Evolutionary conservation across 176 grass and related monocot genomes (phyloP).

Genomic region (Paspalum notatum): DNA sequence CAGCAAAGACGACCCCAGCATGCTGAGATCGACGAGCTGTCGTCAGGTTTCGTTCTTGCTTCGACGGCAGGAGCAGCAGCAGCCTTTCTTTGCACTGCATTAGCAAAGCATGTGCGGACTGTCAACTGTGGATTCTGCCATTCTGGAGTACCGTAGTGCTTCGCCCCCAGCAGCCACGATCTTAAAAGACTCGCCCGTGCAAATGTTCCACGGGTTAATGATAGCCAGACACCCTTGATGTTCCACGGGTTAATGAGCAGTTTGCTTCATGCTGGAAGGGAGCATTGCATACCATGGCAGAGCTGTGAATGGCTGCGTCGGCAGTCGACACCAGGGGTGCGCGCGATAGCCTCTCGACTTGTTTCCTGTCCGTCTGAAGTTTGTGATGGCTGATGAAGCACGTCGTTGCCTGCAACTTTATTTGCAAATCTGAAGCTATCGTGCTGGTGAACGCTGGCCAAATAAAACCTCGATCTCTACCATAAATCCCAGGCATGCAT

Average conservation of each 20-base stretch:
- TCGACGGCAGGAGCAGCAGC: not conserved
- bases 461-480: no score
- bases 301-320: not conserved
- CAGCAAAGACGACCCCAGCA: not conserved
- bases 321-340: no score
- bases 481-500: no score
- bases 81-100: not conserved
- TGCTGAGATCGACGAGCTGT: not conserved
- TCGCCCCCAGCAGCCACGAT: not conserved
- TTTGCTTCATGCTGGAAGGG: not conserved
- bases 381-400: no score
- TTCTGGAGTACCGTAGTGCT: no score
- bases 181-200: constrained; percentile 27
- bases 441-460: no score
- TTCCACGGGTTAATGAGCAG: not conserved
- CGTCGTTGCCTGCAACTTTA: no score
- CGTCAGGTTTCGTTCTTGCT: not conserved
- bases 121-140: not conserved
- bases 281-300: not conserved
- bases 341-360: not conserved
- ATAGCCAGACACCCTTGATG: not conserved
- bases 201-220: constrained; percentile 32
- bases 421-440: no score
- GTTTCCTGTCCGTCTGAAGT: no score
- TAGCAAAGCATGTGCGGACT: not conserved